Percentiles rank a stretch among this genome's conserved stretches.
Conservation (phyloP, 768 basidiomycete genomes). For the Tylopilus subfusipes region DNA sequence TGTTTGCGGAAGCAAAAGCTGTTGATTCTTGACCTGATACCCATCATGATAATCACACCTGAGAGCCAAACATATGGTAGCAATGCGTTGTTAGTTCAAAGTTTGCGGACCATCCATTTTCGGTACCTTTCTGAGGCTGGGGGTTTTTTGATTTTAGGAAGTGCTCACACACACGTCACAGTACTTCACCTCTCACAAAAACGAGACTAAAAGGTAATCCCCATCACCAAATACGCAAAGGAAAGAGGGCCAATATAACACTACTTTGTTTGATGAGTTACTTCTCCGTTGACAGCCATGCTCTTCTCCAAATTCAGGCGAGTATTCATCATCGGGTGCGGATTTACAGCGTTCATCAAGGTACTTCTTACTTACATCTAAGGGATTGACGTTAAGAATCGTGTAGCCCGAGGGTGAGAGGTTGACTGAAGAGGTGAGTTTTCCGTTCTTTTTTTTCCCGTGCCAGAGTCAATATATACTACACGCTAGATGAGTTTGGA, state of each 20-base stretch:
- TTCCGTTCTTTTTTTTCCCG: not conserved
- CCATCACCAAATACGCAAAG: no score
- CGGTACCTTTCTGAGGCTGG: not conserved
- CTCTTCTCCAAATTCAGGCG: slow-evolving; percentile 5
- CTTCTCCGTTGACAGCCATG: not conserved
- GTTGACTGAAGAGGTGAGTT: slow-evolving; percentile 59
- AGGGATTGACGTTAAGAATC: not conserved
- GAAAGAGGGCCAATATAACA: no score
- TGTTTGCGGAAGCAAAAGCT: slow-evolving; percentile 34
- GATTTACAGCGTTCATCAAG: slow-evolving; percentile 81
- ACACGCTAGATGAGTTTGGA: slow-evolving; percentile 34
- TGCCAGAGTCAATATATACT: not conserved
- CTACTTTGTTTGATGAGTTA: no score
- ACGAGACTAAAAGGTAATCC: not conserved
- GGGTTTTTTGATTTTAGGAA: not conserved
- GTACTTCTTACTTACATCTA: slow-evolving; percentile 31
- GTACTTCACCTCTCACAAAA: not conserved
- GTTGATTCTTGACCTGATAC: not conserved
- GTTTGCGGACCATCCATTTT: not conserved
- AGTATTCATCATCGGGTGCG: slow-evolving; percentile 67
- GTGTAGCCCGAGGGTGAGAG: slow-evolving; percentile 57
- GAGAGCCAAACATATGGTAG: not conserved
- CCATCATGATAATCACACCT: not conserved
- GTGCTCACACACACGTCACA: not conserved
- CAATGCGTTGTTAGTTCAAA: not conserved